Percentiles rank a stretch among this genome's conserved stretches.
Conservation (phyloP, 2,329 filamentous ascomycete genomes). For the Lasiodiplodia sp. region DNA sequence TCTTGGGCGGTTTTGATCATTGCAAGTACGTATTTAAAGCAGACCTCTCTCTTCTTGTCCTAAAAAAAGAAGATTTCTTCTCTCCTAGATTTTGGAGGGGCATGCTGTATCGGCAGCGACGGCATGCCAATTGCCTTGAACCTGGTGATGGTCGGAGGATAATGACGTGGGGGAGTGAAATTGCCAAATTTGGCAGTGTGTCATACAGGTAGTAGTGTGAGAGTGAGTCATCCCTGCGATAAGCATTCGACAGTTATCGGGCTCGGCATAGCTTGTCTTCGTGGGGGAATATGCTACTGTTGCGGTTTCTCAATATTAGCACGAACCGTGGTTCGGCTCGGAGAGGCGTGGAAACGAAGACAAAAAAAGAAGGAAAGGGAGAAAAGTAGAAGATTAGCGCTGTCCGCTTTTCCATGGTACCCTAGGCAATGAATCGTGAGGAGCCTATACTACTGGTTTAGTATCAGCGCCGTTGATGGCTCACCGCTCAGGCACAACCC, state of each 20-base stretch:
- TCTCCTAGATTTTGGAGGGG: too few species aligned
- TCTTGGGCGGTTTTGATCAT: too few species aligned
- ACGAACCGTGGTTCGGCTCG: background rate
- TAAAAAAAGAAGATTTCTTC: background rate
- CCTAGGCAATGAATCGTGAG: background rate
- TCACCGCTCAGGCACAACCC: background rate
- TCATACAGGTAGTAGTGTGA: background rate
- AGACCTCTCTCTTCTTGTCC: background rate
- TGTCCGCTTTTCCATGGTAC: background rate
- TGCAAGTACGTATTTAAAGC: too few species aligned
- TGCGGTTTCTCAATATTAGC: background rate
- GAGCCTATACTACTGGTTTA: background rate
- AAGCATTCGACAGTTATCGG: background rate
- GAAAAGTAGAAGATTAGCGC: background rate
- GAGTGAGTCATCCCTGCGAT: background rate
- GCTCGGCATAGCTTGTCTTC: background rate
- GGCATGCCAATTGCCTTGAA: background rate
- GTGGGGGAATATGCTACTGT: background rate
- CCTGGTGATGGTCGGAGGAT: background rate
- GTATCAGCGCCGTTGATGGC: background rate
- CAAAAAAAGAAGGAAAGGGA: background rate
- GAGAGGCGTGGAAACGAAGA: background rate
- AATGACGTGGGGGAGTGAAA: background rate
- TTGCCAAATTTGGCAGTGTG: background rate
- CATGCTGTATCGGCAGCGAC: background rate